These are phyloP conservation scores for Coriolopsis trogii DNA, from an alignment of 1,284 basidiomycete species.

Conservation along the genomic window DNA sequence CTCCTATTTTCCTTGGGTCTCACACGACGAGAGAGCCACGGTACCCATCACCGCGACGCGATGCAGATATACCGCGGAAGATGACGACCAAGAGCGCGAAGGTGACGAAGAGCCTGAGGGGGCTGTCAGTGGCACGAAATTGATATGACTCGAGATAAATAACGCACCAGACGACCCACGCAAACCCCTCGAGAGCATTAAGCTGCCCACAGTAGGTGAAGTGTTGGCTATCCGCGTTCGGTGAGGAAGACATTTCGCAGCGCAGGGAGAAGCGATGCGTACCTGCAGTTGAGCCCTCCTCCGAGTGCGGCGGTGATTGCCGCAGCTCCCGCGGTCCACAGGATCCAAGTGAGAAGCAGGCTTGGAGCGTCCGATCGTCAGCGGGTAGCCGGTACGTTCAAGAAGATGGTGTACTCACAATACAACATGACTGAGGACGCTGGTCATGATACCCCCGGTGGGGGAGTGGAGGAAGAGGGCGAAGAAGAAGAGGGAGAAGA, in stretches of 20 bases:
- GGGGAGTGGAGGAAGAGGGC: constrained; percentile 53
- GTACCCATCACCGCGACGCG: constrained; percentile 36
- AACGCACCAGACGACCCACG: constrained; percentile 40
- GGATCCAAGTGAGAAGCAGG: constrained; percentile 60
- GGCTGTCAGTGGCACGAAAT: no score
- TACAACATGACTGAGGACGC: constrained; percentile 61
- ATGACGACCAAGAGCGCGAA: constrained; percentile 34
- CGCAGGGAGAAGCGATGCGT: constrained; percentile 28
- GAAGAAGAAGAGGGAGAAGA: constrained; percentile 55
- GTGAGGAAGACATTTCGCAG: not conserved
- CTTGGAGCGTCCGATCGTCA: constrained; percentile 39
- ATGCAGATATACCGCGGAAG: constrained; percentile 31
- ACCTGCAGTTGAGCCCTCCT: constrained; percentile 71
- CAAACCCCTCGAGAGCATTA: constrained; percentile 38
- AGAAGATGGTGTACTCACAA: constrained; percentile 50
- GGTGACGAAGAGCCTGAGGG: constrained; percentile 35
- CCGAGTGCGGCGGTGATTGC: constrained; percentile 66
- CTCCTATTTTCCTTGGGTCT: not conserved
- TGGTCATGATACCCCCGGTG: constrained; percentile 51
- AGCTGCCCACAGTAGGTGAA: constrained; percentile 58
- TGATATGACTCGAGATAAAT: no score
- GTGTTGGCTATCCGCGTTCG: constrained; percentile 35
- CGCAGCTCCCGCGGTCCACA: constrained; percentile 46
- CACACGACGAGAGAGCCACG: constrained; percentile 32
- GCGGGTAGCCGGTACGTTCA: not conserved